Conservation (phyloP, 164 flowering plant genomes). For the Cinnamomum micranthum region DNA sequence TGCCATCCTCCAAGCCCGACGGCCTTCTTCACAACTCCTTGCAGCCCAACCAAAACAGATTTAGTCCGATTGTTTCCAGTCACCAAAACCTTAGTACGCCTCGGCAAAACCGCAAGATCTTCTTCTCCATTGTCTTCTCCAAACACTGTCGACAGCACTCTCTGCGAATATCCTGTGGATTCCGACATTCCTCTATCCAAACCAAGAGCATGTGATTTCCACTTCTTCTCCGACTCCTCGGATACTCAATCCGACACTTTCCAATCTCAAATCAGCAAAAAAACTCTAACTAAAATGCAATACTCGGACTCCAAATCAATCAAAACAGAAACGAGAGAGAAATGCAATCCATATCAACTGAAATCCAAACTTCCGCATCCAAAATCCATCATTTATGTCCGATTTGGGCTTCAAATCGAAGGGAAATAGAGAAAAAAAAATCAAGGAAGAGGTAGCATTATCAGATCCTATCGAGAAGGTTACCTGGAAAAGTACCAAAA, state of each 20-base stretch:
- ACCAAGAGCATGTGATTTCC: background rate
- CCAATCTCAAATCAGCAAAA: slow-evolving; percentile 1
- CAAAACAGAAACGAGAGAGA: background rate
- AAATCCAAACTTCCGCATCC: background rate
- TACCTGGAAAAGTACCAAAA: background rate
- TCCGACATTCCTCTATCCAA: slow-evolving; percentile 37
- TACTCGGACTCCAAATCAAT: slow-evolving; percentile 39
- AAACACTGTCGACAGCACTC: slow-evolving; percentile 54
- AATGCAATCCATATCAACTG: background rate
- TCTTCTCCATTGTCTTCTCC: slow-evolving; percentile 66
- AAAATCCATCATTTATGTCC: background rate
- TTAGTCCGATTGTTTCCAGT: slow-evolving; percentile 81
- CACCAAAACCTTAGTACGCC: slow-evolving; percentile 74
- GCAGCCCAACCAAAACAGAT: slow-evolving; percentile 73
- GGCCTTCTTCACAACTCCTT: slow-evolving; percentile 80
- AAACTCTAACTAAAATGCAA: slow-evolving; percentile 17
- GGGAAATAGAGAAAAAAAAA: background rate
- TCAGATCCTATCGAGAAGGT: background rate
- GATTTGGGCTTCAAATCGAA: background rate
- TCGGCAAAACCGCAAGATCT: slow-evolving; percentile 69
- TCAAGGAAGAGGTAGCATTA: background rate
- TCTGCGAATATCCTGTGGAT: slow-evolving; percentile 27
- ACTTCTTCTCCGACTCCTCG: background rate
- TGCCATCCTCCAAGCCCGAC: slow-evolving; percentile 90
- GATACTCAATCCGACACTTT: background rate